phyloP scores from a whole-genome alignment of 306 rosid genomes.

The Vicia faba region DNA sequence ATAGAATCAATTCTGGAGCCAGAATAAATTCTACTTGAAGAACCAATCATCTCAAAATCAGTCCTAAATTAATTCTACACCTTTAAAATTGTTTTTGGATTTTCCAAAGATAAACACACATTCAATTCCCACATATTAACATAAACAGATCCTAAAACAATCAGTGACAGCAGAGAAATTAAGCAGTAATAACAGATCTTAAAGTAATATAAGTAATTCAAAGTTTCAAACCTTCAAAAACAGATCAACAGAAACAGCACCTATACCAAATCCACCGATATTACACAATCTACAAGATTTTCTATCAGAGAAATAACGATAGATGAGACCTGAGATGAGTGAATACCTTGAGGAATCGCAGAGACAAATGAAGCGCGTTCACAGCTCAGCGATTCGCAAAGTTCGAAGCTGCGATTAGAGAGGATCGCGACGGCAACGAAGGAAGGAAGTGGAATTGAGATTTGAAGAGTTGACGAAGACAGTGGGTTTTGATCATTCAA shows the following conservation, averaged over 20 bases:
- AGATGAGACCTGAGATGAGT: conserved; percentile 1
- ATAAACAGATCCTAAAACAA: not conserved
- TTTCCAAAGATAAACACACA: no score
- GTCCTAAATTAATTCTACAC: no score
- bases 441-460: no score
- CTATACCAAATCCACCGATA: not conserved
- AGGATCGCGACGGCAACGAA: no score
- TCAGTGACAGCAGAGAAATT: not conserved
- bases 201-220: not conserved
- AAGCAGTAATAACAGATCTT: conserved; percentile 8
- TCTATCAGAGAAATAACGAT: no score
- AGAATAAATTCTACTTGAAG: no score
- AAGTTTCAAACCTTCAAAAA: conserved; percentile 10
- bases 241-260: conserved; percentile 11
- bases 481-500: no score
- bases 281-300: not conserved
- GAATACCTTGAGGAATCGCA: conserved; percentile 16
- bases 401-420: no score
- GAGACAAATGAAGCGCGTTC: conserved; percentile 3
- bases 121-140: not conserved
- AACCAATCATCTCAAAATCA: no score
- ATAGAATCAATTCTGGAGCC: no score
- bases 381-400: not conserved
- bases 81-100: no score
- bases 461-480: no score